Base-by-base conservation (phyloP, 768 basidiomycete species). In the Clavulina sp. region DNA sequence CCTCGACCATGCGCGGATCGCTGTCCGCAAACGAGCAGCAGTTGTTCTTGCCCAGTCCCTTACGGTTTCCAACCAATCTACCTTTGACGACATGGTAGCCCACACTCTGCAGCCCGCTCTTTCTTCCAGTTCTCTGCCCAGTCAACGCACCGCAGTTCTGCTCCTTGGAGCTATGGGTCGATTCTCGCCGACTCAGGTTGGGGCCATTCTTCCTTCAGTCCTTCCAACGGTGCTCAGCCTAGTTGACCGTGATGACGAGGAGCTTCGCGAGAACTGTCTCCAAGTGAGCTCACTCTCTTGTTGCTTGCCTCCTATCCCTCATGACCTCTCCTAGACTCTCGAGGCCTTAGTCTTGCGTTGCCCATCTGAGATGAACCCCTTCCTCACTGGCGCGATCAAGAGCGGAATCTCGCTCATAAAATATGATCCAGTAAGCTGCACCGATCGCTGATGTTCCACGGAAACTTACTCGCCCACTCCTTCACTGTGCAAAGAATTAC, bases 21-120 rank as follows among this genome's bases (percentile, higher is more conserved):
- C 88, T 0, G 85, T 97, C 50, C 78, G 92, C 48, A 97, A 97
- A 69, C 82, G 91, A 49, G 84, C 88, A 2, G 91, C 96, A 53
- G 70, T 79, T 33, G 86, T 89, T 0, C 64, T 89, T 46, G 83
- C 87, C 0, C 84, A 88, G 57, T 84, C 89, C 62, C 73, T 91
- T 34, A 83, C 80, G 16, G 76, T 77, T 40, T 80, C 81, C 5
- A 76, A 75, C 36, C 70, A 77, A 3, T 68, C 71, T 2, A 64
- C 84, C 6, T 84, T 85, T 61, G 62, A 70, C 1, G 65, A 72
- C n/a, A 66, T 88, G 29, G 66, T 89, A 41, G 67, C 70, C 48
- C 66, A 68, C 3, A 71, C 75, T 30, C 72, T 88, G 0, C 68
- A 77, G 30, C 78, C 81, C 16, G 77, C 72, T 60, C 73, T 81